Evolutionary conservation across 495 filamentous ascomycete genomes (phyloP), one percentile per base, ranked within the genome.

Genomic region (Acidomyces sp.): DNA sequence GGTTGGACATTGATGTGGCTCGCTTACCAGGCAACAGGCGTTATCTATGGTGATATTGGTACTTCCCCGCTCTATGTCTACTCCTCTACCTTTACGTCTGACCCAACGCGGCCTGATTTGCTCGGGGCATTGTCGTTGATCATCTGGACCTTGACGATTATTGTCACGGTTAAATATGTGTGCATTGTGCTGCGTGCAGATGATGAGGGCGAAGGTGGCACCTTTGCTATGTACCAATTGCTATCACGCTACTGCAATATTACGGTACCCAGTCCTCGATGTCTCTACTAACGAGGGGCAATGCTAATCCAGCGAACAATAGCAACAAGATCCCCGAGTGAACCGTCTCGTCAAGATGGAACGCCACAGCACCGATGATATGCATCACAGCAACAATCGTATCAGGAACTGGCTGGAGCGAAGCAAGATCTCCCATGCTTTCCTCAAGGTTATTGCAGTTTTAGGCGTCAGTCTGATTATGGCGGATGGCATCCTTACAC

Each of bases 41-140:
- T 77, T 34, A 83, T 85, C 28, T 85, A 83, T 52, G 80, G 80
- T 6, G 80, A 85, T 45, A 85, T 83, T 46, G 80, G 80, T 26
- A 83, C 80, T 10, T 78, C 71, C 41, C 80, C 80, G 7, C 69
- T 82, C 20, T 83, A 82, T 44, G 78, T 81, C 37, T 82, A 62
- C 44, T 82, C 77, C 15, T 80, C 78, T 11, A 82, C 78, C 0
- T 83, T 83, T 52, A 59, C 63, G 30, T 58, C 56, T 0, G 55
- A 63, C 4, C 80, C 80, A 39, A 21, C 9, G 6, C 6, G 13
- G 18, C 6, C 13, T 16, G 47, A 50, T 37, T 43, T 50, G 10
- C 22, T 50, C 17, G 47, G 47, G n/a, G 47, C 43, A 10, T 26
- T 50, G 3, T 50, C 47, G 12, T 26, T 50, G 3, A 50, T 50